Base-by-base conservation (phyloP, 495 filamentous ascomycete species). In the Filosporella fistucella region DNA sequence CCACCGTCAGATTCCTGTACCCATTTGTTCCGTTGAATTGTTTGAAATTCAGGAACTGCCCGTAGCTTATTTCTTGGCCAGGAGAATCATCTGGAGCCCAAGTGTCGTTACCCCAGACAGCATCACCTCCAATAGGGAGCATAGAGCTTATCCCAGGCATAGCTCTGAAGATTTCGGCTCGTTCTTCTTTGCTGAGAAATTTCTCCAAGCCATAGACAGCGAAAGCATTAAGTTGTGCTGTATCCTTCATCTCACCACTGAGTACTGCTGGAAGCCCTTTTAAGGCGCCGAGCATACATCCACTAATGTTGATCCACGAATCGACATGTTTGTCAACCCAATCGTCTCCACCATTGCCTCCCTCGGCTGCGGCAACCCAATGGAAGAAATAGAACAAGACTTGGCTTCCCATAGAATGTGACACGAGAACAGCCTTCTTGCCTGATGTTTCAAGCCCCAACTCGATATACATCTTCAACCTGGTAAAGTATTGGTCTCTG, bases 61-160 rank as follows among this genome's bases (percentile, higher is more conserved):
- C 93, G 64, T 74, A 96, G 39, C 72, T 85, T 41, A 80, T 63
- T 8, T 69, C 68, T 54, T 95, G 88, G 17, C 73, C 83, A 0
- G 85, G 86, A 21, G 63, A 62, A 59, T 98, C 93, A 56, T 98
- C 93, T 0, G 93, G 93, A 3, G 93, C 93, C 79, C 87, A 88
- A 32, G 83, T 86, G 14, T 78, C 60, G 57, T 96, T 91, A 17
- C 93, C 93, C 93, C 93, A 98, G 17, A 98, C 85, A 4, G 86
- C 87, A 42, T 93, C 81, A 20, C 93, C 93, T 21, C 94, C 93
- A 42, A 95, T 90, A n/a, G 93, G 93, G 1, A 98, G 75, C 90
- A 98, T 96, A 47, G 87, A 91, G 14, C 87, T 91, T 42, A 95
- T 88, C 4, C 93, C 93, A 0, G 93, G 94, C 91, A 97, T 97